phyloP scores from a whole-genome alignment of 805 yeast genomes.

The Brettanomyces custersianus region DNA sequence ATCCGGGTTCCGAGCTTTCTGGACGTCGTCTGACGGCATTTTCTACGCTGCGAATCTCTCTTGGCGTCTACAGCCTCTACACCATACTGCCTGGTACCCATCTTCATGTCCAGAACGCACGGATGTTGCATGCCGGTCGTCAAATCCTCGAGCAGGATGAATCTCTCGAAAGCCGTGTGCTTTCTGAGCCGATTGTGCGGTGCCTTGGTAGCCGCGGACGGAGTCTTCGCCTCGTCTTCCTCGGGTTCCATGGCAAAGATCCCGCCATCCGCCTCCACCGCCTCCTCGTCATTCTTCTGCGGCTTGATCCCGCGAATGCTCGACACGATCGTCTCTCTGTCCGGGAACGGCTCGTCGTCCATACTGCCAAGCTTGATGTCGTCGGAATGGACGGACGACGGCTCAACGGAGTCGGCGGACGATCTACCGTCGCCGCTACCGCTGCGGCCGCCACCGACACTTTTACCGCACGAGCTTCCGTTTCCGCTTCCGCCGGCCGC shows the following conservation, averaged over 20 bases:
- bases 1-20: conserved; percentile 79
- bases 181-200: conserved; percentile 12
- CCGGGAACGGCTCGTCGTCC: conserved; percentile 15
- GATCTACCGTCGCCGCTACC: neutral
- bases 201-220: conserved; percentile 2
- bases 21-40: conserved; percentile 78
- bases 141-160: conserved; percentile 81
- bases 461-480: neutral
- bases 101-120: conserved; percentile 87
- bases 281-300: neutral
- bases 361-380: conserved; percentile 9
- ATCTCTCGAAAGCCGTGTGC: conserved; percentile 60
- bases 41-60: conserved; percentile 67
- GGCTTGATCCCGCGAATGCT: conserved; percentile 8
- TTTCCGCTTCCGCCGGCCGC: neutral
- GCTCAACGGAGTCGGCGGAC: conserved; percentile 1
- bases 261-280: neutral
- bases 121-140: conserved; percentile 78
- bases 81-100: conserved; percentile 99
- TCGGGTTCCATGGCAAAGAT: neutral
- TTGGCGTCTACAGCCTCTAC: conserved; percentile 76
- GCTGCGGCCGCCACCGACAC: neutral
- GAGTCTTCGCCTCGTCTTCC: conserved; percentile 1
- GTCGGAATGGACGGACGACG: conserved; percentile 15
- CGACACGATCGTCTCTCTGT: conserved; percentile 19